These are phyloP conservation scores for Sarocladium strictum DNA, from an alignment of 2,329 filamentous ascomycete genomes.

Conservation along the genomic window DNA sequence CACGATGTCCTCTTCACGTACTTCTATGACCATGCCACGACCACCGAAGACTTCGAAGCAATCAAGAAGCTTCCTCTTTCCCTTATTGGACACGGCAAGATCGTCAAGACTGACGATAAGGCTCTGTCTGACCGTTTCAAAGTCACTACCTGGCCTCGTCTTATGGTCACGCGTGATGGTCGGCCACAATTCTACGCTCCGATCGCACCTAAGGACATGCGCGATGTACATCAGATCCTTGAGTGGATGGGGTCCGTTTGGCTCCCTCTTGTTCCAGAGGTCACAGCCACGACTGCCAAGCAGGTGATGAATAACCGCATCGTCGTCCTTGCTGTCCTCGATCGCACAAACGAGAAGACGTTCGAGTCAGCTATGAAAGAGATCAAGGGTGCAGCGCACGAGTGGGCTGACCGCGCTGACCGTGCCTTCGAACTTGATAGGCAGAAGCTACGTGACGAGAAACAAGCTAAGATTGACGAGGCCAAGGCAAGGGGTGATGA, in stretches of 20 bases:
- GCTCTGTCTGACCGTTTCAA: conserved; percentile 77
- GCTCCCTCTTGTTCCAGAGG: conserved; percentile 90
- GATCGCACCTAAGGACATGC: conserved; percentile 85
- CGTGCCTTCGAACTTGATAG: conserved; percentile 87
- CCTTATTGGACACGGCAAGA: conserved; percentile 82
- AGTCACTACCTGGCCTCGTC: conserved; percentile 92
- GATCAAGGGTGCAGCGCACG: conserved; percentile 89
- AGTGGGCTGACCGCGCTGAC: conserved; percentile 97
- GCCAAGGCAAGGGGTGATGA: conserved; percentile 91
- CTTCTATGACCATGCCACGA: conserved; percentile 95
- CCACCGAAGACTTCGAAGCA: conserved; percentile 83
- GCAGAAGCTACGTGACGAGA: conserved; percentile 87
- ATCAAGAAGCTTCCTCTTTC: conserved; percentile 81
- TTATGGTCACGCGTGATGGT: conserved; percentile 84
- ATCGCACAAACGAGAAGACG: conserved; percentile 70
- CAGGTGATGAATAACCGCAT: conserved; percentile 95
- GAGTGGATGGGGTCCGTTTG: conserved; percentile 95
- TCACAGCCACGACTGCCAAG: conserved; percentile 83
- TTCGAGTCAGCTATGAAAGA: conserved; percentile 77
- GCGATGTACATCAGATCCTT: conserved; percentile 71
- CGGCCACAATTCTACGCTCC: conserved; percentile 86
- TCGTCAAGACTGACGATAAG: conserved; percentile 84
- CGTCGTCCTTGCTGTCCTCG: conserved; percentile 88
- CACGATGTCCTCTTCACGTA: conserved; percentile 97
- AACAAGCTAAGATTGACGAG: conserved; percentile 93